A percentile compares a stretch with the other conserved stretches of the same genome.
phyloP scores from a whole-genome alignment of 306 rosid genomes.

The Dalbergia oliveri region DNA sequence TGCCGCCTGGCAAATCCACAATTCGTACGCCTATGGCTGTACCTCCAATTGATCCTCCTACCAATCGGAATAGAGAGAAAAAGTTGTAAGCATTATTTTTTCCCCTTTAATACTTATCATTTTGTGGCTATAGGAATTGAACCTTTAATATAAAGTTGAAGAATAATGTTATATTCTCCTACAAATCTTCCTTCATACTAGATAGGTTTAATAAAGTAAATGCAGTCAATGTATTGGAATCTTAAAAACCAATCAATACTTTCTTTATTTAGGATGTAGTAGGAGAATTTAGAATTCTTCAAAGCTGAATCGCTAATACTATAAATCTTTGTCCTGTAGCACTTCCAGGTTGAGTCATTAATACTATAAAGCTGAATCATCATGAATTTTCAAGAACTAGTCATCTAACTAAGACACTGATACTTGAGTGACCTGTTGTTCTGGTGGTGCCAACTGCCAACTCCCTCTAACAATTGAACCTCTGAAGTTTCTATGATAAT shows the following conservation, averaged over 20 bases:
- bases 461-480: not conserved
- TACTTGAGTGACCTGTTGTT: slow-evolving; percentile 16
- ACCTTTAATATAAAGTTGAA: no score
- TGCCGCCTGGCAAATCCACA: slow-evolving; percentile 68
- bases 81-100: slow-evolving; percentile 53
- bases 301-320: no score
- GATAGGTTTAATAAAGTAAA: no score
- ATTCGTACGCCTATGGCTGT: slow-evolving; percentile 70
- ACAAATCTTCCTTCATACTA: no score
- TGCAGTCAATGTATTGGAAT: no score
- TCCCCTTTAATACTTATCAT: not conserved
- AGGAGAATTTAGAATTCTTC: no score
- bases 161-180: no score
- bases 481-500: not conserved
- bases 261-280: no score
- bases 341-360: slow-evolving; percentile 36
- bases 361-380: slow-evolving; percentile 18
- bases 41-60: slow-evolving; percentile 95
- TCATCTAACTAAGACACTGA: slow-evolving; percentile 29
- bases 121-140: not conserved
- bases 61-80: slow-evolving; percentile 73
- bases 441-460: not conserved
- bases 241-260: no score
- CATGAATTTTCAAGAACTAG: slow-evolving; percentile 20
- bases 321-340: slow-evolving; percentile 2